Base-by-base conservation (phyloP, 805 yeast species). In the Zygotorulaspora chibaensis region DNA sequence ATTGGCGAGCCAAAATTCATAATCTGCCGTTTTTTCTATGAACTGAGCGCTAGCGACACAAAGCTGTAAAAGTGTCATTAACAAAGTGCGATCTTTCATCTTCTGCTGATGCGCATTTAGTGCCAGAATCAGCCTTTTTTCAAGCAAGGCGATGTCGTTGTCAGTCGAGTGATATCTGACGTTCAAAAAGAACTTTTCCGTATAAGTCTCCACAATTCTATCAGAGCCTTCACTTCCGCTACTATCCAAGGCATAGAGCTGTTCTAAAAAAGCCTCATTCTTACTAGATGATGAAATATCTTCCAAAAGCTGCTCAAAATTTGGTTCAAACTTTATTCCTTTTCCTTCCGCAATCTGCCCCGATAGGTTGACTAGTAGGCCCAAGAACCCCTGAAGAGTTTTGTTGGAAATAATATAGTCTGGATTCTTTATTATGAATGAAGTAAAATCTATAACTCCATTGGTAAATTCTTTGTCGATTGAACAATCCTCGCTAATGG, bases 201-300 rank as follows among this genome's bases (percentile, higher is more conserved):
- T 16, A 16, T 33, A 33, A 10, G 16, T 20, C 13, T 33, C 36
- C 11, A 11, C 11, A 9, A 33, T 16, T 4, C 20, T n/a, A 16
- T 13, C 11, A n/a, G 11, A 4, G 3, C 20, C 36, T 16, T 13
- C 9, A 5, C 7, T 4, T 3, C 20, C 5, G 20, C 20, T n/a
- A n/a, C 36, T 10, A 13, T 33, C 20, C 13, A 38, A 12, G 13
- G 23, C 18, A 30, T 28, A 28, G 8, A 48, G 35, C 17, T 39
- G 43, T 5, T 48, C 43, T 6, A 35, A 25, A 28, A 48, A 33
- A 8, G 16, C 29, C 2, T 18, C 11, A 9, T 36, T 35, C n/a
- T 12, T 30, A 7, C 33, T 16, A 12, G 52, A 42, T 12, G 30
- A 31, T 4, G 40, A 34, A 5, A 48, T 42, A 18, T 20, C 25